A percentile compares a stretch with the other conserved stretches of the same genome.
phyloP scores from a whole-genome alignment of 2,329 filamentous ascomycete species.

The Aspergillus sp. region DNA sequence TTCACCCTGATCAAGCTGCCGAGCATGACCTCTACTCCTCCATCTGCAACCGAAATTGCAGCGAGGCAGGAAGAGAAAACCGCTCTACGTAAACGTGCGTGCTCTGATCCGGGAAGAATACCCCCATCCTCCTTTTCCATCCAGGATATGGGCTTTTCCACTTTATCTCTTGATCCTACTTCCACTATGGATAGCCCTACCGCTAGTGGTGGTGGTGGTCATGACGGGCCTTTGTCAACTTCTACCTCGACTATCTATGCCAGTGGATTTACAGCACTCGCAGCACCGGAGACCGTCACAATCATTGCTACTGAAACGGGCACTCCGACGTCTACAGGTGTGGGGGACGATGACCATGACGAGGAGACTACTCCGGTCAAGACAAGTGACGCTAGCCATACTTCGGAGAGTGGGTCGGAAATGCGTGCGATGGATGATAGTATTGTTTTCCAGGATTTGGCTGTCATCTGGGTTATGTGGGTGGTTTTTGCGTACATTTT shows the following conservation, averaged over 20 bases:
- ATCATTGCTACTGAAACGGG: background rate
- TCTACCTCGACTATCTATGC: background rate
- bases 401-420: too few relatives aligned
- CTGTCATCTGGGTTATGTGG: too few relatives aligned
- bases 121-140: background rate
- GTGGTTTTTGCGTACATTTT: too few relatives aligned
- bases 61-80: background rate
- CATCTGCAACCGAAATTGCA: too few relatives aligned
- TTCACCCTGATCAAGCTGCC: too few relatives aligned
- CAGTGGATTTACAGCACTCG: background rate
- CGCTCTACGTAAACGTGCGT: background rate
- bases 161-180: background rate
- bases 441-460: too few relatives aligned
- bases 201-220: too few relatives aligned
- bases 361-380: background rate
- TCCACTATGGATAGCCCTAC: background rate
- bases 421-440: too few relatives aligned
- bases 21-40: too few relatives aligned
- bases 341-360: background rate
- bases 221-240: background rate
- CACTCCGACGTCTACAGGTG: background rate
- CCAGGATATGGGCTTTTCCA: background rate
- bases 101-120: conserved; percentile 6
- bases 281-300: background rate
- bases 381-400: background rate